Evolutionary conservation across 768 basidiomycete species (phyloP).

Genomic region (Sistotremastrum suecicum): DNA sequence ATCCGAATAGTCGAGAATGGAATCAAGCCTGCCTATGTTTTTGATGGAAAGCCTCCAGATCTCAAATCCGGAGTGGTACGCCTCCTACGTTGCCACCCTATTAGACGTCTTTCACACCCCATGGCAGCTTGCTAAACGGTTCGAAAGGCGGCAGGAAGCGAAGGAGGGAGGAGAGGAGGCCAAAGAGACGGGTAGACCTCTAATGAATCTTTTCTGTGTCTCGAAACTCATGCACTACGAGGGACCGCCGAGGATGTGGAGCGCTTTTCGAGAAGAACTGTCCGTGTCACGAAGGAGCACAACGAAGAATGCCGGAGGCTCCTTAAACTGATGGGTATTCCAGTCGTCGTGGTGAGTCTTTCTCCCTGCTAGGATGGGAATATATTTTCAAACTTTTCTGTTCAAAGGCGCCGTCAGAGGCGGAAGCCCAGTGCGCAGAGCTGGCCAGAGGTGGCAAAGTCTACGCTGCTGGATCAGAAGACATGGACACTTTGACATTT

Average conservation of each 20-base stretch:
- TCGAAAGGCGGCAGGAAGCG: slow-evolving; percentile 79
- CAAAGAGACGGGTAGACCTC: slow-evolving; percentile 63
- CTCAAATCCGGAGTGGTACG: slow-evolving; percentile 92
- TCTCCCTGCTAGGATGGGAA: background rate
- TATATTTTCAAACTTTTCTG: background rate
- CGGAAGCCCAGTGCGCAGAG: slow-evolving; percentile 97
- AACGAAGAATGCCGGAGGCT: slow-evolving; percentile 89
- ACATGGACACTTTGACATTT: slow-evolving; percentile 99
- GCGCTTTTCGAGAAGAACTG: slow-evolving; percentile 75
- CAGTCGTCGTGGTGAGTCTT: slow-evolving; percentile 68
- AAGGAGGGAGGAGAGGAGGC: slow-evolving; percentile 94
- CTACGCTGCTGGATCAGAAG: slow-evolving; percentile 95
- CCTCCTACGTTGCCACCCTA: slow-evolving; percentile 10
- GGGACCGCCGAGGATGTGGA: slow-evolving; percentile 90
- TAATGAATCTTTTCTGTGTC: background rate
- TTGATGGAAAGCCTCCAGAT: slow-evolving; percentile 97
- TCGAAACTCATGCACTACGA: slow-evolving; percentile 6
- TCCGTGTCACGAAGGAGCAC: slow-evolving; percentile 90
- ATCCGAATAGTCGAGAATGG: slow-evolving; percentile 98
- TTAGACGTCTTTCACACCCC: slow-evolving; percentile 1
- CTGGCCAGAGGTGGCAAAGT: slow-evolving; percentile 95
- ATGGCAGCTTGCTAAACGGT: slow-evolving; percentile 85
- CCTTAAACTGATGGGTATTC: slow-evolving; percentile 91
- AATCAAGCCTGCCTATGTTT: slow-evolving; percentile 95
- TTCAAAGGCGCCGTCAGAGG: slow-evolving; percentile 90